Percentiles rank a stretch among this genome's conserved stretches.
These are phyloP conservation scores for Coemansia sp. DNA, from an alignment of 192 early-diverging fungal genomes.

Conservation along the genomic window DNA sequence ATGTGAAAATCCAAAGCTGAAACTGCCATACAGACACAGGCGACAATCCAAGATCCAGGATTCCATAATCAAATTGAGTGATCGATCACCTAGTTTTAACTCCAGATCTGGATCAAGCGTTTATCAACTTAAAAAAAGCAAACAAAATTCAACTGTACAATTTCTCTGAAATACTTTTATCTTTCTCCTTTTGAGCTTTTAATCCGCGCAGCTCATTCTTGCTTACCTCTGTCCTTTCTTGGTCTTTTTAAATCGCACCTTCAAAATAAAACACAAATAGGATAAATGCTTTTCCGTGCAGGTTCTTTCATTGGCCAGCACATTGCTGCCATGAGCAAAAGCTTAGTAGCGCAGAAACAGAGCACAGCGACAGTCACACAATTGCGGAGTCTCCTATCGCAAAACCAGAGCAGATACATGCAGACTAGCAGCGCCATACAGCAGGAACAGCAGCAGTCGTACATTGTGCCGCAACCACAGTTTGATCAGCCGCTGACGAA, in stretches of 20 bases:
- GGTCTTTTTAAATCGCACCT: not conserved
- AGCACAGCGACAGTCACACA: not conserved
- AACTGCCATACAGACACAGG: too few species aligned
- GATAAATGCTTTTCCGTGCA: too few species aligned
- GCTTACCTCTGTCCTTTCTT: not conserved
- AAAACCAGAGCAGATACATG: not conserved
- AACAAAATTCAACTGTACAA: too few species aligned
- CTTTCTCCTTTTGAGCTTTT: too few species aligned
- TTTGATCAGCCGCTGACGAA: constrained; percentile 40
- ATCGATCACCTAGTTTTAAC: not conserved
- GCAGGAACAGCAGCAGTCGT: constrained; percentile 7
- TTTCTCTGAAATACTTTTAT: too few species aligned
- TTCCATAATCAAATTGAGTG: too few species aligned
- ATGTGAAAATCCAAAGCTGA: too few species aligned
- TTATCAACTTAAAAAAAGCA: too few species aligned
- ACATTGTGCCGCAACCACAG: constrained; percentile 54
- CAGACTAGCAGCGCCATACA: not conserved
- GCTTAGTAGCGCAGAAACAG: not conserved
- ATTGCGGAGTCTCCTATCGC: not conserved
- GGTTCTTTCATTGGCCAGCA: not conserved
- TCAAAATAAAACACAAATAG: too few species aligned
- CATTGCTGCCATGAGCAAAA: not conserved
- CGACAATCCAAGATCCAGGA: too few species aligned
- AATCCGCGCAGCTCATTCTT: not conserved
- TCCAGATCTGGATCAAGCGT: not conserved